Conservation (phyloP, 78 protist genomes). For the Pigoraptor vietnamica region DNA sequence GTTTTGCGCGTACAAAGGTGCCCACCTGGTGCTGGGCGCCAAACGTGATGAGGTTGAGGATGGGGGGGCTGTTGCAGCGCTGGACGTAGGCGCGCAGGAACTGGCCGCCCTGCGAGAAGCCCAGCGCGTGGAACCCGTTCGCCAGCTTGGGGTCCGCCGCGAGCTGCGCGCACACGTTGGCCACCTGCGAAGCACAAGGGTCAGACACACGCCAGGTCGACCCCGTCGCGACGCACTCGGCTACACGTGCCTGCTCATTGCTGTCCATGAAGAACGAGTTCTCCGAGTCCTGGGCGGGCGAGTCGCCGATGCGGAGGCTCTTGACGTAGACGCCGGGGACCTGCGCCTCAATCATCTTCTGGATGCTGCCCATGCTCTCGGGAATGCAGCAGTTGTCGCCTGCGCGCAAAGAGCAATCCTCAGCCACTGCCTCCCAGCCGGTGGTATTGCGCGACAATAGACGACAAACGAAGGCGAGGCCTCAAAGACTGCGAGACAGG, state of each 20-base stretch:
- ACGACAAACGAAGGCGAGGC: too few relatives aligned
- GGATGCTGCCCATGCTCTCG: conserved; percentile 33
- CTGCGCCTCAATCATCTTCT: conserved; percentile 29
- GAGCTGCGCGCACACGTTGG: neutral
- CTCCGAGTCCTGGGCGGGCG: too few relatives aligned
- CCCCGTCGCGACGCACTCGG: too few relatives aligned
- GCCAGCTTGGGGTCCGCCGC: conserved; percentile 32
- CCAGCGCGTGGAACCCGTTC: conserved; percentile 60
- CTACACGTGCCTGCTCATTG: neutral
- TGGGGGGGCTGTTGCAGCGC: conserved; percentile 54
- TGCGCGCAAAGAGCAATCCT: too few relatives aligned
- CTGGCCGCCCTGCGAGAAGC: conserved; percentile 66
- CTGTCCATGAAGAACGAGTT: neutral
- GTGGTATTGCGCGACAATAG: too few relatives aligned
- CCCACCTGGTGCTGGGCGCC: neutral
- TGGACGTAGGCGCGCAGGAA: conserved; percentile 52
- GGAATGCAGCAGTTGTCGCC: neutral
- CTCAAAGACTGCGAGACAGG: too few relatives aligned
- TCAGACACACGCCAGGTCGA: too few relatives aligned
- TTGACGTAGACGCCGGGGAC: conserved; percentile 45
- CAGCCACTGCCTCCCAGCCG: too few relatives aligned
- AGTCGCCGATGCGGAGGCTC: neutral
- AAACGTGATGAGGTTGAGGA: conserved; percentile 39
- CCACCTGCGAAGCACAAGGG: neutral
- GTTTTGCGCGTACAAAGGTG: too few relatives aligned